A percentile compares a stretch with the other conserved stretches of the same genome.
These are phyloP conservation scores for Blastomyces emzantsi DNA, from an alignment of 2,329 filamentous ascomycete species.

Conservation along the genomic window DNA sequence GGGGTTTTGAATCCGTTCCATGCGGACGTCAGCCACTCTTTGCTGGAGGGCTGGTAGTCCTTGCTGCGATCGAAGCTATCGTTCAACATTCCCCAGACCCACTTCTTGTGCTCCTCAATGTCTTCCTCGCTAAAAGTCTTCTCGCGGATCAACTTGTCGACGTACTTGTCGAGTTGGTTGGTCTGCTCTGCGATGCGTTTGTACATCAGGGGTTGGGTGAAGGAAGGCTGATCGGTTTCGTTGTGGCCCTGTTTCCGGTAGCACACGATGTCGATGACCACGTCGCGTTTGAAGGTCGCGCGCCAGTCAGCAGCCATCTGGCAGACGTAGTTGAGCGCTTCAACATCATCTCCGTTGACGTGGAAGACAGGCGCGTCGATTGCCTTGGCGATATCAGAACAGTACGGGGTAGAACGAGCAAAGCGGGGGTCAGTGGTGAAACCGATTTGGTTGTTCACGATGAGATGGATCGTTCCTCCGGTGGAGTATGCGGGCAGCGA, in stretches of 20 bases:
- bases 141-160: constrained; percentile 80
- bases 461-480: constrained; percentile 90
- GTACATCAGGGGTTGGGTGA: constrained; percentile 99
- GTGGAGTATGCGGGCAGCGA: constrained; percentile 93
- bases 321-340: constrained; percentile 97
- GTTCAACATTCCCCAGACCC: constrained; percentile 98
- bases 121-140: constrained; percentile 94
- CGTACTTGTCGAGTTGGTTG: constrained; percentile 80
- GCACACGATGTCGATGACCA: constrained; percentile 96
- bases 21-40: constrained; percentile 97
- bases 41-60: constrained; percentile 91
- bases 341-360: constrained; percentile 96
- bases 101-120: constrained; percentile 97
- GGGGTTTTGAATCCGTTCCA: constrained; percentile 99
- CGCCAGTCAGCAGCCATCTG: constrained; percentile 97
- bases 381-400: constrained; percentile 97
- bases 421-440: constrained; percentile 99
- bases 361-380: constrained; percentile 99
- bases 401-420: constrained; percentile 94
- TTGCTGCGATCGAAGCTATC: constrained; percentile 97
- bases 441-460: constrained; percentile 99
- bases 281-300: constrained; percentile 96
- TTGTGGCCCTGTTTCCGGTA: constrained; percentile 99
- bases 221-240: constrained; percentile 97
- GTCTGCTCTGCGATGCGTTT: constrained; percentile 85